Evolutionary conservation across 352 stramenopile species (phyloP), one percentile per base, ranked within the genome.

Genomic region (Globisporangium middletonii): DNA sequence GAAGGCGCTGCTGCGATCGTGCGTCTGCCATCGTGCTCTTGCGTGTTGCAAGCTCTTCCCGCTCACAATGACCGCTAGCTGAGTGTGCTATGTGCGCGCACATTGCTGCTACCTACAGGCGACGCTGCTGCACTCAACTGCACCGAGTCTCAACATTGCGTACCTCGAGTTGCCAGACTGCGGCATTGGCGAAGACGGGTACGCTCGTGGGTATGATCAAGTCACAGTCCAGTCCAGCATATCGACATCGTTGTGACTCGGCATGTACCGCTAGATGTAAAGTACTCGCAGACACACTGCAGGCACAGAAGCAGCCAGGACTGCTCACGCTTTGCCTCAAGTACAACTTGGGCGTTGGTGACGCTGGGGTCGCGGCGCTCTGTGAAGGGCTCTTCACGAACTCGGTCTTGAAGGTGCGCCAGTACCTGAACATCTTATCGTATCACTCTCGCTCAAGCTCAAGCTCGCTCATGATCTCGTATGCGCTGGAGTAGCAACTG

Each of bases 141-240:
- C 70, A 6, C 77, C 79, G 19, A 64, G 65, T 9, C 69, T 89
- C 27, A 90, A 86, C 55, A 74, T 92, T 26, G 73, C 81, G 52
- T 92, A 90, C 67, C 55, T 93, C 23, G 83, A 93, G 73, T 62
- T 93, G 9, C 66, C 89, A 18, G 81, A 92, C 60, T 93, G 81
- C 49, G 72, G 63, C n/a, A 89, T 93, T 56, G 75, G 81, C 44
- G 59, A 67, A 27, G 65, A 76, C 19, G 80, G 83, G 59, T 83
- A 56, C 33, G 47, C 47, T 18, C n/a, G 16, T 9, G 2, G n/a
- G 18, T n/a, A 38, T 12, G 8, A 16, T 50, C 16, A 27, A 13
- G 27, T 44, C 6, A 16, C 15, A 13, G 27, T 28, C 19, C 4
- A 7, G 8, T 38, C 11, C 13, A 55, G 5, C 15, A 35, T 49